phyloP scores from a whole-genome alignment of 768 basidiomycete genomes.

The Tricholoma flavovirens region DNA sequence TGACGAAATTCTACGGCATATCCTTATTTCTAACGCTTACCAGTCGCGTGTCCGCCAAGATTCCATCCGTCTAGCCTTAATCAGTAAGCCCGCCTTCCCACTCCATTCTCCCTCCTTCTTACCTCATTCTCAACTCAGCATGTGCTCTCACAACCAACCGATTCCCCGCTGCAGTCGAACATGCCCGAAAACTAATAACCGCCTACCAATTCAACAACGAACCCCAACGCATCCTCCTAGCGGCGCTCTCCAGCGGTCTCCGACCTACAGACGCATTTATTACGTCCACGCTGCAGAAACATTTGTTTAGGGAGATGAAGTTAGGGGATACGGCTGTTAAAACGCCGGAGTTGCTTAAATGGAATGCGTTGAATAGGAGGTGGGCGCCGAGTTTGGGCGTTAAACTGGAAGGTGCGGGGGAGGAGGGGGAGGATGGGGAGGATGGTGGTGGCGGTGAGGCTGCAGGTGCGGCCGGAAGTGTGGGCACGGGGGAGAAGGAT shows the following conservation, averaged over 20 bases:
- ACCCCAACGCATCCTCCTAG: slow-evolving; percentile 70
- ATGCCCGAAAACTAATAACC: slow-evolving; percentile 70
- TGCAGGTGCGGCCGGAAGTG: slow-evolving; percentile 2
- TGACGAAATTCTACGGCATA: slow-evolving; percentile 71
- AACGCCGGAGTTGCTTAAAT: slow-evolving; percentile 54
- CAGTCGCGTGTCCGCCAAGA: slow-evolving; percentile 56
- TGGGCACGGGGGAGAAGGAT: slow-evolving; percentile 6
- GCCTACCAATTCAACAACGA: slow-evolving; percentile 84
- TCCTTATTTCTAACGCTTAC: slow-evolving; percentile 70
- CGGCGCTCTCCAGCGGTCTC: slow-evolving; percentile 66
- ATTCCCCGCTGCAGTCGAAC: slow-evolving; percentile 59
- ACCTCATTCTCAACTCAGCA: slow-evolving; percentile 38
- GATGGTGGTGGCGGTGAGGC: slow-evolving; percentile 22
- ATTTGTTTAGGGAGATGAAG: slow-evolving; percentile 74
- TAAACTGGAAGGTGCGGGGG: slow-evolving; percentile 36
- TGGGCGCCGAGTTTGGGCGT: slow-evolving; percentile 40
- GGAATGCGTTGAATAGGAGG: slow-evolving; percentile 55
- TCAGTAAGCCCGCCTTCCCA: slow-evolving; percentile 45
- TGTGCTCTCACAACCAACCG: slow-evolving; percentile 60
- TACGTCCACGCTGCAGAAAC: slow-evolving; percentile 75
- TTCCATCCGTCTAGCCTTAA: slow-evolving; percentile 67
- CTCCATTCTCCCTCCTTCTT: not conserved
- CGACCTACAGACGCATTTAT: slow-evolving; percentile 72
- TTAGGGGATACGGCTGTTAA: slow-evolving; percentile 61
- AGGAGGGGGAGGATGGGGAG: slow-evolving; percentile 37